phyloP scores from a whole-genome alignment of 176 grass and related monocot species.

The Puccinellia tenuiflora region DNA sequence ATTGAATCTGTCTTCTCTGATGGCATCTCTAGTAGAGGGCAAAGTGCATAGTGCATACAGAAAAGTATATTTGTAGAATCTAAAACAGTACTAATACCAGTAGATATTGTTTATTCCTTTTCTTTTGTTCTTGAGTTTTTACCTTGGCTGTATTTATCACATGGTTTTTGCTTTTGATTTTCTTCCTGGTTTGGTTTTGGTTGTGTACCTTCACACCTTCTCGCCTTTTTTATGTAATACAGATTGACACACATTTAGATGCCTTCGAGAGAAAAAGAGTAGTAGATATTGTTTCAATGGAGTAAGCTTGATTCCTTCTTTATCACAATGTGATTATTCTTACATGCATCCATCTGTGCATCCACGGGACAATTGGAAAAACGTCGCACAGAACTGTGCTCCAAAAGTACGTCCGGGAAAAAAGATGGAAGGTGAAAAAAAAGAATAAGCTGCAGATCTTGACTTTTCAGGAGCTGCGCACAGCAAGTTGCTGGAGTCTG shows the following conservation, averaged over 20 bases:
- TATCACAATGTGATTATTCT: constrained; percentile 24
- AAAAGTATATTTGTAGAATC: background rate
- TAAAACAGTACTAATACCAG: background rate
- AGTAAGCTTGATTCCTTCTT: constrained; percentile 6
- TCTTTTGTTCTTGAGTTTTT: background rate
- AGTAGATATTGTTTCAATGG: background rate
- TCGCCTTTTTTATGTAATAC: background rate
- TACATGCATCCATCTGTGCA: constrained; percentile 37
- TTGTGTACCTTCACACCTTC: background rate
- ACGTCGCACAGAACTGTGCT: constrained; percentile 34
- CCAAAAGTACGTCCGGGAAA: constrained; percentile 11
- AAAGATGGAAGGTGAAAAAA: constrained; percentile 13
- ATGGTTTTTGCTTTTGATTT: background rate
- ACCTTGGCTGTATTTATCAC: background rate
- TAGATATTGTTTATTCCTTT: background rate
- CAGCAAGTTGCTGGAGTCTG: constrained; percentile 24
- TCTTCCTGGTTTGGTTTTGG: background rate
- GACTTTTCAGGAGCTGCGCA: constrained; percentile 29
- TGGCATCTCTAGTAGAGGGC: background rate
- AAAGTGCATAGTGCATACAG: background rate
- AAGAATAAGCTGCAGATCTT: background rate
- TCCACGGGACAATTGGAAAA: constrained; percentile 38
- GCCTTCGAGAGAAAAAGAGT: background rate
- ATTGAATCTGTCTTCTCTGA: background rate
- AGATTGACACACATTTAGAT: background rate